Percentiles rank a stretch among this genome's conserved stretches.
These are phyloP conservation scores for Trichophaea hybrida DNA, from an alignment of 2,329 filamentous ascomycete genomes.

Conservation along the genomic window DNA sequence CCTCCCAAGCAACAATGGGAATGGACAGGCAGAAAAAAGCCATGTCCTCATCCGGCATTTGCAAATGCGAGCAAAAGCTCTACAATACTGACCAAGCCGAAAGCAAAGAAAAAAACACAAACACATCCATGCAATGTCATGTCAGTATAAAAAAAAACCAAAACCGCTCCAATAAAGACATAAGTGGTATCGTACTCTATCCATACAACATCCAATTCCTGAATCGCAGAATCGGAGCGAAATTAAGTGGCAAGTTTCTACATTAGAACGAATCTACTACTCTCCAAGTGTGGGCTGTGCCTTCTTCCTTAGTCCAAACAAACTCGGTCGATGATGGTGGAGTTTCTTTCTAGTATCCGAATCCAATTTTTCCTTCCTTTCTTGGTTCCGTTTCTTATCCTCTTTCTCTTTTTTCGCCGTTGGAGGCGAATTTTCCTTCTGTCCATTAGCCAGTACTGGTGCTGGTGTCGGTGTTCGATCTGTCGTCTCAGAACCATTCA, in stretches of 20 bases:
- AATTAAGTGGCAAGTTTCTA: neutral
- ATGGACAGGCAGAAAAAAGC: too few relatives aligned
- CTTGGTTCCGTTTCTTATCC: conserved; percentile 8
- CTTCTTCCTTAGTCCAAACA: conserved; percentile 21
- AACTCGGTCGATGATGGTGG: conserved; percentile 13
- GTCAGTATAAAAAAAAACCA: neutral
- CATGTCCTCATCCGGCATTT: too few relatives aligned
- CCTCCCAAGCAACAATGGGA: too few relatives aligned
- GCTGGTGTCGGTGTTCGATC: conserved; percentile 2
- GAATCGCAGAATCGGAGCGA: neutral
- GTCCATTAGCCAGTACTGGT: neutral
- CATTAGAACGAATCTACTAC: conserved; percentile 2
- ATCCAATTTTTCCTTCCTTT: conserved; percentile 9
- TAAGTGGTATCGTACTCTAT: neutral
- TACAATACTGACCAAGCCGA: too few relatives aligned
- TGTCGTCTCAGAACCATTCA: neutral
- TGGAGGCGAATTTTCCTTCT: conserved; percentile 6
- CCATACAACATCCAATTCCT: neutral
- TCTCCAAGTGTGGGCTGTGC: conserved; percentile 9
- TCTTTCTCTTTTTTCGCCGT: conserved; percentile 7
- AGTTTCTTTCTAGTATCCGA: conserved; percentile 7
- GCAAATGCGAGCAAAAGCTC: too few relatives aligned
- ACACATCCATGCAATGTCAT: neutral
- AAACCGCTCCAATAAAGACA: neutral
- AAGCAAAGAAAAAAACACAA: conserved; percentile 26